Evolutionary conservation across 2,329 filamentous ascomycete genomes (phyloP).

Genomic region (Ophiocordyceps robertsii): DNA sequence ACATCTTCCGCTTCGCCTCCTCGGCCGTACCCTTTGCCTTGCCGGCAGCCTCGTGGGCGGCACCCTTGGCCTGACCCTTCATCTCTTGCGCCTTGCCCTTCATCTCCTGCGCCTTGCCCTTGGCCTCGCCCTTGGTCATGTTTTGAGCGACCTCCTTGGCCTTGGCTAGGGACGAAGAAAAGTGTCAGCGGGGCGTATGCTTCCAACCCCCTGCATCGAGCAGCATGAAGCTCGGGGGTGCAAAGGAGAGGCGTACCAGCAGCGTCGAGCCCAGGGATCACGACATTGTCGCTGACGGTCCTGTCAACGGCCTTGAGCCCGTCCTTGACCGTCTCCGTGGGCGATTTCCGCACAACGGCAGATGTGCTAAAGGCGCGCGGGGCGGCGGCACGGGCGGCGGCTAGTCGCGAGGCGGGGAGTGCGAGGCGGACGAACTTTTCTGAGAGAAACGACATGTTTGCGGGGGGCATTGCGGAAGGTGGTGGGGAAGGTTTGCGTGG

Average conservation of each 20-base stretch:
- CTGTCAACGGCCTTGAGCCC: slow-evolving; percentile 45
- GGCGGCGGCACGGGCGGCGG: slow-evolving; percentile 17
- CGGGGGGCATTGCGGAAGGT: slow-evolving; percentile 1
- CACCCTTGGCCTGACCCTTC: slow-evolving; percentile 24
- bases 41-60: slow-evolving; percentile 24
- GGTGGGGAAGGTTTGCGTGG: not conserved
- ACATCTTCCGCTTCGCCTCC: slow-evolving; percentile 11
- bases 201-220: no score
- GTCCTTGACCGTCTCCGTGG: slow-evolving; percentile 44
- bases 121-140: slow-evolving; percentile 6
- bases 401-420: slow-evolving; percentile 18
- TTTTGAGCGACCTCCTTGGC: not conserved
- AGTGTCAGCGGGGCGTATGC: no score
- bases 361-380: slow-evolving; percentile 37
- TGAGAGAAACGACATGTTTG: slow-evolving; percentile 40
- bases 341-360: slow-evolving; percentile 29
- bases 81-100: slow-evolving; percentile 18
- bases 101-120: slow-evolving; percentile 20
- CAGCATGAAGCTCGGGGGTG: no score
- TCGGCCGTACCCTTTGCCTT: slow-evolving; percentile 30
- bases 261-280: slow-evolving; percentile 47
- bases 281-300: slow-evolving; percentile 45
- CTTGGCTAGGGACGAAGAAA: not conserved
- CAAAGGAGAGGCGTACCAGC: slow-evolving; percentile 29
- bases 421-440: slow-evolving; percentile 30